A percentile compares a stretch with the other conserved stretches of the same genome.
These are phyloP conservation scores for Chlamydomonas sp. DNA, from an alignment of 139 green algal genomes.

Conservation along the genomic window DNA sequence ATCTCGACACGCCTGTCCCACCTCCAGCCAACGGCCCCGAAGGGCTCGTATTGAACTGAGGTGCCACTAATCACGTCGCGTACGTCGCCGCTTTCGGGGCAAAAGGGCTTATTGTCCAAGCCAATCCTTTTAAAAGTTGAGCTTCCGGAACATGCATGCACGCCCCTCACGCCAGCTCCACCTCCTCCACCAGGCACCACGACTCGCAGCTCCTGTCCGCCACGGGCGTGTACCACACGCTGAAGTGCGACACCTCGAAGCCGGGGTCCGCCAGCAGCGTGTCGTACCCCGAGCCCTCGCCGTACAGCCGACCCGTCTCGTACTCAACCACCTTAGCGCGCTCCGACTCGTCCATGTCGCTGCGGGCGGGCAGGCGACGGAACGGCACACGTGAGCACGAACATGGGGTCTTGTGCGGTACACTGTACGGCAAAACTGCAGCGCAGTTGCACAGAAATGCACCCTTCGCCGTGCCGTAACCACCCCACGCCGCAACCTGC, in stretches of 20 bases:
- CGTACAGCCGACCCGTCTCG: constrained; percentile 36
- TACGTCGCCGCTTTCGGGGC: too few relatives aligned
- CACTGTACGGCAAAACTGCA: too few relatives aligned
- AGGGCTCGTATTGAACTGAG: too few relatives aligned
- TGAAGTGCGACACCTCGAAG: constrained; percentile 42
- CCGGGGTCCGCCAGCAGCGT: constrained; percentile 60
- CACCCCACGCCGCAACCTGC: too few relatives aligned
- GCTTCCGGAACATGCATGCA: background rate
- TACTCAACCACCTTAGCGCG: background rate
- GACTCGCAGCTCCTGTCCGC: constrained; percentile 13
- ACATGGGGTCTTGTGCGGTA: too few relatives aligned
- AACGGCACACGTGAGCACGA: background rate
- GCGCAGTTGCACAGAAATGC: too few relatives aligned
- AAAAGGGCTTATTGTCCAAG: too few relatives aligned
- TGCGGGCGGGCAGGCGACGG: background rate
- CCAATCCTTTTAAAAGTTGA: too few relatives aligned
- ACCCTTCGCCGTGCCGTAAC: too few relatives aligned
- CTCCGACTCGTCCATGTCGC: background rate
- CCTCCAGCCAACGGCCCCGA: too few relatives aligned
- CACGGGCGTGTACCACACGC: constrained; percentile 56
- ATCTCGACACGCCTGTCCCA: too few relatives aligned
- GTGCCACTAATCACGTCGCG: too few relatives aligned
- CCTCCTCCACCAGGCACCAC: constrained; percentile 49
- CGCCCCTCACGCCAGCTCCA: background rate
- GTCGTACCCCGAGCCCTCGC: constrained; percentile 46